Percentiles rank a stretch among this genome's conserved stretches.
Evolutionary conservation across 1,284 basidiomycete genomes (phyloP).

Genomic region (Marasmius sp.): DNA sequence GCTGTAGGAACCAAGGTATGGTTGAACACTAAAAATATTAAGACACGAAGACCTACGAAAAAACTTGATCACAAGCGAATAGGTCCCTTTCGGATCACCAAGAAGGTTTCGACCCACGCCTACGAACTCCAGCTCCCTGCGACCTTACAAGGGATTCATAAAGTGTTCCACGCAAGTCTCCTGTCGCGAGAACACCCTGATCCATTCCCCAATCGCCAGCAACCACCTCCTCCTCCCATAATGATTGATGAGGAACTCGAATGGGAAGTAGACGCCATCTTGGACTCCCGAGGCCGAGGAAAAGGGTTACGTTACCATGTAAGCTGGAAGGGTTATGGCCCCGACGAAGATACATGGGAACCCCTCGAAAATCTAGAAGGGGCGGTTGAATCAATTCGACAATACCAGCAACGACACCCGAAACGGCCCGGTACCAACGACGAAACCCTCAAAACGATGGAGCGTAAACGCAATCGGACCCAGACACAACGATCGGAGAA

Average conservation of each 20-base stretch:
- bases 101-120: slow-evolving; percentile 14
- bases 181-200: slow-evolving; percentile 9
- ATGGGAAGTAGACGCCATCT: slow-evolving; percentile 20
- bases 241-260: background rate
- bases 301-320: too few relatives aligned
- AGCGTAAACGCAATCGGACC: too few relatives aligned
- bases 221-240: slow-evolving; percentile 1
- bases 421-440: background rate
- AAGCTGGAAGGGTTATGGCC: background rate
- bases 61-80: slow-evolving; percentile 16
- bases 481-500: too few relatives aligned
- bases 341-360: background rate
- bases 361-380: background rate
- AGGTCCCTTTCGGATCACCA: slow-evolving; percentile 19
- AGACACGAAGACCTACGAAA: slow-evolving; percentile 7
- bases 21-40: slow-evolving; percentile 6
- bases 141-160: slow-evolving; percentile 16
- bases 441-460: background rate
- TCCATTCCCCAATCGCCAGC: slow-evolving; percentile 4
- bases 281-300: too few relatives aligned
- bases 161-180: slow-evolving; percentile 15
- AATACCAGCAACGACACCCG: background rate
- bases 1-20: slow-evolving; percentile 4
- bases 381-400: background rate
- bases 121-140: slow-evolving; percentile 12